Evolutionary conservation across 331 rosid genomes (phyloP), one percentile per base, ranked within the genome.

Genomic region (Erythrophleum ivorense): DNA sequence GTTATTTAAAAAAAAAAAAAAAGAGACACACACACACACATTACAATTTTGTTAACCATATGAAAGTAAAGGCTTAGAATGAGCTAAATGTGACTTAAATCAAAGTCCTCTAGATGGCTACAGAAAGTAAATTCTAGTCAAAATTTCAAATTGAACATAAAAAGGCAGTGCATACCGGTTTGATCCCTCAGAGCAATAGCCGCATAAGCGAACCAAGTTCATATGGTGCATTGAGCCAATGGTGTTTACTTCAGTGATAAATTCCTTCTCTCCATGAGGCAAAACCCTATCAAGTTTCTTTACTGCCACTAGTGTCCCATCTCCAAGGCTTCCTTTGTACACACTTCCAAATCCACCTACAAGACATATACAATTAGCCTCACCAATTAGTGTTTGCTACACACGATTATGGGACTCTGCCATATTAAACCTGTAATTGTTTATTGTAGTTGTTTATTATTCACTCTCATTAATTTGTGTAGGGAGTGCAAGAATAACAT

Each of bases 221-320:
- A 95, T 88, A 83, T 95, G 98, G 82, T 95, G 98, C 98, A 95
- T 95, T 41, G 97, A 93, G 78, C 98, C 95, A 82, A 95, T 93
- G 15, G 98, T 95, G 89, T 89, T 95, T 77, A 95, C 98, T 88
- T 95, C 98, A 43, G 97, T 89, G 71, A 91, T 90, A 33, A 95
- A 95, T 82, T 95, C 98, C 82, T 90, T 95, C 85, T 95, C 97
- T 55, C 97, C 98, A 85, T 95, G 98, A 14, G 98, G 97, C 76
- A 93, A 90, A 78, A 93, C 94, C 84, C 85, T 95, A 13, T 95
- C 97, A 50, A 95, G 95, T 87, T 93, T 95, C 89, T 95, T 95
- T 14, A 95, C 97, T 10, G 98, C 98, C 16, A 95, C 79, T 49
- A 91, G 73, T 24, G 97, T 92, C 11, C 94, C 97, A 89, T 95